Evolutionary conservation across 1,284 basidiomycete species (phyloP).

Genomic region (Irpex rosettiformis): DNA sequence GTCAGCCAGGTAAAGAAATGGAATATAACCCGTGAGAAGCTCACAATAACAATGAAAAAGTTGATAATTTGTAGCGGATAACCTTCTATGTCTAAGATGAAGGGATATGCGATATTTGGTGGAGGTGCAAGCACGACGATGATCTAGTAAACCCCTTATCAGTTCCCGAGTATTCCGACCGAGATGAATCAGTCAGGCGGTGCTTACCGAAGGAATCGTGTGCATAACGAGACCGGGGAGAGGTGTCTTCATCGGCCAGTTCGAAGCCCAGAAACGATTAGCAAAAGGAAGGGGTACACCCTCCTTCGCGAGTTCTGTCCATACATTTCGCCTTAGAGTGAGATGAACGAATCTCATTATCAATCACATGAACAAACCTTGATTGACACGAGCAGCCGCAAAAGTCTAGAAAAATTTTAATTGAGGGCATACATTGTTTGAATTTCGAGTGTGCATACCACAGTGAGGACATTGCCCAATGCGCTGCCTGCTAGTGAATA

Average conservation of each 20-base stretch:
- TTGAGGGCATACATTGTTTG: background rate
- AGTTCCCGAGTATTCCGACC: too few relatives aligned
- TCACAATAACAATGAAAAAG: constrained; percentile 44
- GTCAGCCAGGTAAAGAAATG: too few relatives aligned
- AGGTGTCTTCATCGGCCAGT: constrained; percentile 56
- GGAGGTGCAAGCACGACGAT: constrained; percentile 47
- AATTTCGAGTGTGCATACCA: too few relatives aligned
- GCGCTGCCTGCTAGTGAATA: constrained; percentile 4
- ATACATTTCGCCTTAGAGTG: too few relatives aligned
- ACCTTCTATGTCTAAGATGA: constrained; percentile 52
- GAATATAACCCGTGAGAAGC: too few relatives aligned
- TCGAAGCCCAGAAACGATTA: constrained; percentile 57
- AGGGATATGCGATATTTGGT: constrained; percentile 60
- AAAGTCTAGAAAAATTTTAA: constrained; percentile 28
- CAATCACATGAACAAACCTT: constrained; percentile 16
- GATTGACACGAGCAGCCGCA: constrained; percentile 27
- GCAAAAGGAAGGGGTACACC: constrained; percentile 49
- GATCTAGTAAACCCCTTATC: constrained; percentile 31
- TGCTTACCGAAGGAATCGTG: constrained; percentile 45
- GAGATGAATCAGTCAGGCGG: constrained; percentile 35
- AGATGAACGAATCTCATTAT: background rate
- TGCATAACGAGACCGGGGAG: constrained; percentile 53
- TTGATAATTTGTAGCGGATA: constrained; percentile 52
- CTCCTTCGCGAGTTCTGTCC: constrained; percentile 45
- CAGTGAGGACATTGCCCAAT: constrained; percentile 26